Evolutionary conservation across 345 rosid genomes (phyloP).

Genomic region (Pseudoturritis turrita): DNA sequence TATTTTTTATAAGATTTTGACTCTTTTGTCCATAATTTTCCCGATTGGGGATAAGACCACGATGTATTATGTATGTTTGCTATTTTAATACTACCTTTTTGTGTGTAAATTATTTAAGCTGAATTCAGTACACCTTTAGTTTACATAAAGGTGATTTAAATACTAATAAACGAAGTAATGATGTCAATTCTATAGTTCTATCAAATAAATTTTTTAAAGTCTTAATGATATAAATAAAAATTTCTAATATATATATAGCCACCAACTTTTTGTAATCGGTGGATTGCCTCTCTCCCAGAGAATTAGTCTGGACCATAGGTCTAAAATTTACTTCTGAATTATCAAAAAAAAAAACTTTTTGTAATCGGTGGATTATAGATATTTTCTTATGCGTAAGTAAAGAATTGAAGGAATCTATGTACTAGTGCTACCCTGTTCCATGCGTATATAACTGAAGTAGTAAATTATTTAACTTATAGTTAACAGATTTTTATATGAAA

Average conservation of each 20-base stretch:
- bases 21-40: neutral
- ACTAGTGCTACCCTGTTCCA: neutral
- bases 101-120: neutral
- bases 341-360: no score
- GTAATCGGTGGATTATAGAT: neutral
- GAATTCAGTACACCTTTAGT: neutral
- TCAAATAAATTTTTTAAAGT: no score
- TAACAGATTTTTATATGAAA: neutral
- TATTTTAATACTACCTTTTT: neutral
- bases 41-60: constrained; percentile 4
- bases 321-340: no score
- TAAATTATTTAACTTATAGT: neutral
- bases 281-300: no score
- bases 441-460: neutral
- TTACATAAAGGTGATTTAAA: neutral
- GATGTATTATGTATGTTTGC: neutral
- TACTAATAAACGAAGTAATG: neutral
- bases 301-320: no score
- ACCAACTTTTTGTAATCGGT: no score
- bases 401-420: neutral
- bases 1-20: neutral
- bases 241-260: no score
- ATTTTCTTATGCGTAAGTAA: neutral
- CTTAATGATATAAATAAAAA: no score
- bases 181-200: no score